These are phyloP conservation scores for Sporothrix phasma DNA, from an alignment of 2,329 filamentous ascomycete species.

Conservation along the genomic window DNA sequence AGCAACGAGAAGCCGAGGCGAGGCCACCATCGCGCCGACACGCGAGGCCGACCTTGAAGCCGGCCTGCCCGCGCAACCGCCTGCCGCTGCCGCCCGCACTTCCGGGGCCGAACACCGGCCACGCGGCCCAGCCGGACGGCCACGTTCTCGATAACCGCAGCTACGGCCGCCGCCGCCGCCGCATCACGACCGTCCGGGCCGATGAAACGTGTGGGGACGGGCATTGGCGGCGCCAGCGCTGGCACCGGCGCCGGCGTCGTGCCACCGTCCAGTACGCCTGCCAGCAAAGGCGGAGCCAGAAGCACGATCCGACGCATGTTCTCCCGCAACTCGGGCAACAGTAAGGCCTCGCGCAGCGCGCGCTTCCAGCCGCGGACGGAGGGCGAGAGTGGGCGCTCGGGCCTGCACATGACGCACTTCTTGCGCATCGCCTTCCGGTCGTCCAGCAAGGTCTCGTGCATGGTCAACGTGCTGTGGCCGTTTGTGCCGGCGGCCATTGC, in stretches of 20 bases:
- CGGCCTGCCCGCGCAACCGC: background rate
- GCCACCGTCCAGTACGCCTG: background rate
- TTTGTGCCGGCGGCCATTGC: slow-evolving; percentile 62
- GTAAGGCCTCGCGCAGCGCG: background rate
- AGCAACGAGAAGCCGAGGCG: background rate
- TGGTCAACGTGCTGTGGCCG: slow-evolving; percentile 65
- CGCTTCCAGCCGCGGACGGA: slow-evolving; percentile 19
- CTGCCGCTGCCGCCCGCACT: background rate
- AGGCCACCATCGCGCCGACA: background rate
- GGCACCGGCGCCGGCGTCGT: background rate
- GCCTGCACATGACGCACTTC: slow-evolving; percentile 55
- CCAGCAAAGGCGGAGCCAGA: background rate
- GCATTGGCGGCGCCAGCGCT: background rate
- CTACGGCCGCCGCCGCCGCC: background rate
- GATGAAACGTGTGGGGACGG: background rate
- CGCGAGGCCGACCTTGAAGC: slow-evolving; percentile 2
- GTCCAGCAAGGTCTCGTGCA: slow-evolving; percentile 50
- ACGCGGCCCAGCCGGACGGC: background rate
- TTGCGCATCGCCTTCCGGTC: slow-evolving; percentile 54
- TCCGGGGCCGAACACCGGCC: background rate
- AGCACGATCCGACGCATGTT: background rate
- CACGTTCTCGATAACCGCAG: background rate
- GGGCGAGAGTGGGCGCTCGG: slow-evolving; percentile 59
- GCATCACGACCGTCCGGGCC: background rate
- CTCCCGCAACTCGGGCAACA: background rate